Evolutionary conservation across 23 red algal species (phyloP), one percentile per base, ranked within the genome.

Genomic region (Gracilaria vermiculophylla): DNA sequence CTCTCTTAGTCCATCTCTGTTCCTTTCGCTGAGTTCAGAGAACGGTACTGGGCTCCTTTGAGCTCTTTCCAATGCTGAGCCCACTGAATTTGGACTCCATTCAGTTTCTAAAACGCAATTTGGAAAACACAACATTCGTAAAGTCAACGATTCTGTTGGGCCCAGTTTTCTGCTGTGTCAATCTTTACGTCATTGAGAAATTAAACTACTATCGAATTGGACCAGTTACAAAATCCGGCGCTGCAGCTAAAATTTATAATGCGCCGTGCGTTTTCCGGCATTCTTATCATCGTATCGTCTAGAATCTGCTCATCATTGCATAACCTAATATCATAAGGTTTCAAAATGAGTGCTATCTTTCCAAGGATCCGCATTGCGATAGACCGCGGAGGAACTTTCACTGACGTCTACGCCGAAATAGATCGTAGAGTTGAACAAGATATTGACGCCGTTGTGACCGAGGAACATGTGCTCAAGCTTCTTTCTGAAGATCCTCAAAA

Each of bases 341-440:
- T 31, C 32, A 14, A 1, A 27, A 73, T 73, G 67, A 73, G 20
- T 45, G 0, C 13, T 6, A 2, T 28, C 42, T 73, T 45, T 45
- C 90, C 90, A 23, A 78, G 79, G 40, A 53, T 93, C 44, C 80
- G 78, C 36, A 72, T 93, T 40, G 62, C 90, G 48, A 94, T 99
- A 53, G 97, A 99, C 82, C 90, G 97, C 62, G 97, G 97, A 8
- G 97, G 97, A 62, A 99, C 97, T n/a, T 99, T 99, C 80, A 95
- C 92, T 2, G 97, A 99, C 71, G 75, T 99, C 4, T 99, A 94
- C 65, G 90, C 91, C 2, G 81, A 95, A 71, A 64, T 88, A 42
- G 78, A 78, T 35, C 78, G 62, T 69, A 23, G 17, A 49, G 43
- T 36, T 52, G 32, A 36, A 5, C 14, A 70, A 17, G 41, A 54